Base-by-base conservation (phyloP, 116 monocot species). In the Dioscorea cayenensis region DNA sequence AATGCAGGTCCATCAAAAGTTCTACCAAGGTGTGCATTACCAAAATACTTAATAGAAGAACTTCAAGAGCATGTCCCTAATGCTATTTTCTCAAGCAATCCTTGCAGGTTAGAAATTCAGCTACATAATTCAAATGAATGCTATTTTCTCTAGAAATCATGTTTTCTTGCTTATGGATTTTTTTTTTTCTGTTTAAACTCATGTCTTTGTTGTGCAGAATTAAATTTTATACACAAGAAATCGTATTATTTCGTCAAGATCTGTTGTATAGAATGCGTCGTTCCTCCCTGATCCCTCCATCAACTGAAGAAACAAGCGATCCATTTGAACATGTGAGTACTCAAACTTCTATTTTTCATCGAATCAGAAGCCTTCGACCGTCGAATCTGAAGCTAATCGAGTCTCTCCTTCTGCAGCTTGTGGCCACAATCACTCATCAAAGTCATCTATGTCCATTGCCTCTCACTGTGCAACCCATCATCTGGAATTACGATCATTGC, bases 401-500 rank as follows among this genome's bases (percentile, higher is more conserved):
- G 18, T 58, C 19, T 66, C 23, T 32, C 32, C 32, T 18, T n/a
- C 38, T 81, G 73, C 94, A 99, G 94, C 91, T 99, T 73, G 99
- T 99, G 55, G 91, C 94, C 0, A 99, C 99, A 22, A 99, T 99
- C 32, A 99, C 91, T 58, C 99, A 99, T 79, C 99, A 99, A 73
- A 94, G 99, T 73, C 94, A 94, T 82, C 89, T 99, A 64, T 99
- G 99, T 61, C 94, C 99, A 3, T 75, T 99, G 79, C 91, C 99
- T 63, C 82, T 99, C 10, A 94, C 94, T 0, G 87, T 94, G 35
- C 89, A 99, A 76, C 91, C 99, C n/a, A 89, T 99, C 64, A 91
- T 99, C 43, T 99, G 99, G 99, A 99, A 89, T 79, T 99, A 99
- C 73, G 99, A 99, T 69, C 94, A 99, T 73, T 89, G 85, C 79